Base-by-base conservation (phyloP, 116 monocot species). In the Trichopus zeylanicus region DNA sequence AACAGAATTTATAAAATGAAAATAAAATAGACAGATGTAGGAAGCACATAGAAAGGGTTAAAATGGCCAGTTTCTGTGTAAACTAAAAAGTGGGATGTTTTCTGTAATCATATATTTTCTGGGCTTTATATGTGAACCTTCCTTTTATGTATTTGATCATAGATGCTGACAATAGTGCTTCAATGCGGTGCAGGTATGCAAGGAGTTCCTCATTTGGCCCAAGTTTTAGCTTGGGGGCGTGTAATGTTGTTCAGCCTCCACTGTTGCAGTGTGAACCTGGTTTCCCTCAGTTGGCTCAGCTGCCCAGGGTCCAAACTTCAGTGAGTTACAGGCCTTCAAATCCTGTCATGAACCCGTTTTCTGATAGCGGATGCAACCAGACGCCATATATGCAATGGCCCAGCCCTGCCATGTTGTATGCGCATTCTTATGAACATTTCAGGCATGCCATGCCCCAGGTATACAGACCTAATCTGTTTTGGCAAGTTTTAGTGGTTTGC, bases 361-460 rank as follows among this genome's bases (percentile, higher is more conserved):
- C 35, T 62, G 54, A 76, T 15, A 31, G 60, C 64, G 76, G 82
- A 15, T 65, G 71, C 60, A 61, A 71, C 53, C 85, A 78, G 54
- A 69, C 61, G 38, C 53, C 69, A 18, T 86, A 83, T 55, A 68
- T 76, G 63, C 81, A 75, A 34, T 92, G 81, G 80, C 73, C 87
- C 33, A 79, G 48, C 20, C 76, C 92, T 46, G 16, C 84, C 6
- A 78, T 79, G 84, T 65, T 84, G 51, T 87, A 87, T 77, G 70
- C 83, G 18, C 69, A 92, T 4, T 81, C 84, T 28, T 87, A 84
- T 70, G 84, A 73, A 6, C 79, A 87, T 66, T 47, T 79, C 57
- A 78, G 81, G 29, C 68, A 74, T 63, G 69, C 70, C 24, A 34
- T 75, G 20, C 66, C 71, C 55, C 84, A 78, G 83, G 92, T 87